Base-by-base conservation (phyloP, 1,284 basidiomycete species). In the Irpex sp. region DNA sequence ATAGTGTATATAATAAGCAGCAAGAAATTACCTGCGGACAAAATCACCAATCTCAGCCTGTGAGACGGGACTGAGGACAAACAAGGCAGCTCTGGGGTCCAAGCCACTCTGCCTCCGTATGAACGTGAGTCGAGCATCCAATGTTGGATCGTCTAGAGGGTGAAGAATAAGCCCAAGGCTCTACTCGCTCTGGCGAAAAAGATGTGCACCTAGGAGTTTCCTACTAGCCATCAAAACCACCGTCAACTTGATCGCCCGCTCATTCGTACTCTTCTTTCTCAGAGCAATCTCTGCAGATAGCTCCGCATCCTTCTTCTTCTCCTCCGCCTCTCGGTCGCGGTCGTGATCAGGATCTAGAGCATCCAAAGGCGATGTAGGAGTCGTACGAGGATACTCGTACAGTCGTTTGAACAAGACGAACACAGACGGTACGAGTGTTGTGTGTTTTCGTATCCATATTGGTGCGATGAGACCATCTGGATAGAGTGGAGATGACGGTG, bases 381-480 rank as follows among this genome's bases (percentile, higher is more conserved):
- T 68, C 8, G 77, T 70, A 11, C 71, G 73, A 0, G 82, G 80
- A 9, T 78, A 78, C 72, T 97, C 94, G 71, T 83, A 94, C 63
- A 98, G 80, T 57, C 90, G 85, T 64, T 92, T 78, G 73, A 98
- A 97, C 57, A 96, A 80, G 4, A 98, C 92, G 74, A 98, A 97
- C 0, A 98, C 94, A 15, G 92, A 89, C 0, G 97, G 96, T 0
- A 98, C 79, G 37, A 97, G 85, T 6, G 94, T 88, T 0, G 93
- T 92, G 71, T 98, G 96, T 76, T 98, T 99, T 55, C 95, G 84
- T 15, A 98, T 88, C 97, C 97, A 99, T 69, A 98, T 94, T 0
- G 96, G 97, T 1, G 96, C 94, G 62, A 99, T 93, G 57, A 99
- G 78, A 0, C 97, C 97, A 73, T 99, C 97, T 0, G 97, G 97